phyloP scores from a whole-genome alignment of 1,284 basidiomycete species.

The Ustilago tritici region DNA sequence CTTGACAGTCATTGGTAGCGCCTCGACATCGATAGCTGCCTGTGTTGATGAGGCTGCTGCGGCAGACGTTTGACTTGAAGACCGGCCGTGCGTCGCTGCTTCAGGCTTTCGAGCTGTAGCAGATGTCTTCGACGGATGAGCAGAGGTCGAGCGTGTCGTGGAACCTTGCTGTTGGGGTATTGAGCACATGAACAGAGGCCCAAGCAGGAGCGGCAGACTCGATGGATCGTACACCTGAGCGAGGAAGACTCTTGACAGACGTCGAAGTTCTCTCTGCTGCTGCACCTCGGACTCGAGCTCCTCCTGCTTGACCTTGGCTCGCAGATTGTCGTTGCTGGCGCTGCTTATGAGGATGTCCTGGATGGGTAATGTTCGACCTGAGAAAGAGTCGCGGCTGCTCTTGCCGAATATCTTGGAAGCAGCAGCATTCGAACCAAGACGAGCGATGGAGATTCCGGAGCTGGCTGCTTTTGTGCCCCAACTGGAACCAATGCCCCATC shows the following conservation, averaged over 20 bases:
- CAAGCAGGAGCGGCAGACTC: constrained; percentile 46
- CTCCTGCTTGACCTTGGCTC: constrained; percentile 19
- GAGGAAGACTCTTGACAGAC: constrained; percentile 36
- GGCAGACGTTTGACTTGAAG: not conserved
- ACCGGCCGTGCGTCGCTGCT: not conserved
- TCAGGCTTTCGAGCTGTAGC: not conserved
- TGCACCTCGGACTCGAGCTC: constrained; percentile 15
- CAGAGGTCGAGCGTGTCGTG: not conserved
- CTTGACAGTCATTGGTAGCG: constrained; percentile 42
- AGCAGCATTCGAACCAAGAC: constrained; percentile 23
- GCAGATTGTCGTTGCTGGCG: constrained; percentile 37
- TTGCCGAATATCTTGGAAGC: constrained; percentile 49
- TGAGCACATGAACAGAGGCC: constrained; percentile 49
- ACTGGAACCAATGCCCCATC: constrained; percentile 63
- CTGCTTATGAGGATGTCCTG: constrained; percentile 44
- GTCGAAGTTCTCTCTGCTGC: constrained; percentile 38
- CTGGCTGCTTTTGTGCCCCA: constrained; percentile 47
- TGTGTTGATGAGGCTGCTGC: not conserved
- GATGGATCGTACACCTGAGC: constrained; percentile 35
- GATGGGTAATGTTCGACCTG: constrained; percentile 12
- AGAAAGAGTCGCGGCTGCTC: constrained; percentile 32
- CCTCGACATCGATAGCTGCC: constrained; percentile 25
- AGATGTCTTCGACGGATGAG: constrained; percentile 4
- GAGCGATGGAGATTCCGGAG: constrained; percentile 35
- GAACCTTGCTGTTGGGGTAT: constrained; percentile 34